Evolutionary conservation across 345 rosid species (phyloP).

Genomic region (Anacardium occidentale): DNA sequence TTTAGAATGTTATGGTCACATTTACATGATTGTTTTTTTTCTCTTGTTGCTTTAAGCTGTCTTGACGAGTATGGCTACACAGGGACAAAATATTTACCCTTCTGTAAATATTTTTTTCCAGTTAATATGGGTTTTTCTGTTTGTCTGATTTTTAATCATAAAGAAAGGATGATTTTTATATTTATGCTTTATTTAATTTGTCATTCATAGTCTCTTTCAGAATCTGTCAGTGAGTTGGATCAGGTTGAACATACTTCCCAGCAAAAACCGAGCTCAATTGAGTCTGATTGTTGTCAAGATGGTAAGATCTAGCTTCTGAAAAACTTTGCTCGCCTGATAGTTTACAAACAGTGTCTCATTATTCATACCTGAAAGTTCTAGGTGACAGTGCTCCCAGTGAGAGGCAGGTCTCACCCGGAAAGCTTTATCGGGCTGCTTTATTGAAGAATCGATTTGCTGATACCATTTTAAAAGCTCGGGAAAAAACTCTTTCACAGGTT

Average conservation of each 20-base stretch:
- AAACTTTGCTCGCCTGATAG: conserved; percentile 26
- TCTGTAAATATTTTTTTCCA: too few relatives aligned
- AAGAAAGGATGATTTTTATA: background rate
- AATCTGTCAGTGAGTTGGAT: conserved; percentile 50
- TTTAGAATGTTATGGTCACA: background rate
- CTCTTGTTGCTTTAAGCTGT: too few relatives aligned
- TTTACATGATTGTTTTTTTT: background rate
- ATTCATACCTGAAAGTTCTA: conserved; percentile 38
- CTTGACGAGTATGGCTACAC: background rate
- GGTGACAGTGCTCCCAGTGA: conserved; percentile 70
- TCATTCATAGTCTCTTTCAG: conserved; percentile 33
- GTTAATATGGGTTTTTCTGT: too few relatives aligned
- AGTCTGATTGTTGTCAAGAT: conserved; percentile 58
- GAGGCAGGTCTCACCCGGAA: conserved; percentile 75
- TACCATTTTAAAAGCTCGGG: conserved; percentile 88
- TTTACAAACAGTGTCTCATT: conserved; percentile 38
- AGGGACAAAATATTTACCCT: background rate
- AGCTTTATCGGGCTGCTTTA: conserved; percentile 76
- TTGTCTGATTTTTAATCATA: background rate
- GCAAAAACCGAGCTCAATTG: conserved; percentile 52
- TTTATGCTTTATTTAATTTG: background rate
- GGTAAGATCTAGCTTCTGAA: conserved; percentile 52
- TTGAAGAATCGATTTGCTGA: conserved; percentile 88
- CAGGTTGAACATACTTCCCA: conserved; percentile 54
- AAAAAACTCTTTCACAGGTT: conserved; percentile 86